Percentiles rank a stretch among this genome's conserved stretches.
Evolutionary conservation across 2,329 filamentous ascomycete genomes (phyloP).

Genomic region (Clonostachys chloroleuca): DNA sequence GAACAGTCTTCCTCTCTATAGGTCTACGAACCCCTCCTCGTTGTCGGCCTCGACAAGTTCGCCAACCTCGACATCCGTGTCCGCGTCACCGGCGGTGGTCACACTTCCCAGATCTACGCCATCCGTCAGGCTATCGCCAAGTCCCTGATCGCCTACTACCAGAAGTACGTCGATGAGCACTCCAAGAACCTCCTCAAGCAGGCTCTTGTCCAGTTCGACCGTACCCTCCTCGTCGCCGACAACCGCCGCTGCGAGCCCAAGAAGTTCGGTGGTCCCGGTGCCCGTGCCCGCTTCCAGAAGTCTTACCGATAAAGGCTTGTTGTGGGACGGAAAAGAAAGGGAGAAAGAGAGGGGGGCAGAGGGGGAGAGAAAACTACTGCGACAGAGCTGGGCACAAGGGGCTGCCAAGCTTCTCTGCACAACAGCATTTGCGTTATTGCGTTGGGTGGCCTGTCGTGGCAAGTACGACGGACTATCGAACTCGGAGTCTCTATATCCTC

Average conservation of each 20-base stretch:
- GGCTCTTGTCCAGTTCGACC: conserved; percentile 91
- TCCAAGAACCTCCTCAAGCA: conserved; percentile 99
- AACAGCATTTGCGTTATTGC: not conserved
- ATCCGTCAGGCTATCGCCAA: conserved; percentile 99
- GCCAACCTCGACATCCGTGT: conserved; percentile 95
- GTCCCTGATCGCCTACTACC: conserved; percentile 77
- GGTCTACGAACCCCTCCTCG: conserved; percentile 98
- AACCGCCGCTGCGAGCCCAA: conserved; percentile 99
- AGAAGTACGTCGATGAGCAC: conserved; percentile 99
- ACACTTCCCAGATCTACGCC: conserved; percentile 96
- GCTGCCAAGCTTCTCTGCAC: not conserved
- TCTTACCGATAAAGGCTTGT: conserved; percentile 81
- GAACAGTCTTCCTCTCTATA: conserved; percentile 18
- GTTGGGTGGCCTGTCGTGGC: not conserved
- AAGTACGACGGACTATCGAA: not conserved
- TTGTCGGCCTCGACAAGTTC: conserved; percentile 97
- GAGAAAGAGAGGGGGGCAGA: conserved; percentile 10
- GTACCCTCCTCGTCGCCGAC: conserved; percentile 96
- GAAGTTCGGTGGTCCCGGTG: conserved; percentile 94
- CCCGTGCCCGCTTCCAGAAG: conserved; percentile 96
- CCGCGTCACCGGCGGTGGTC: conserved; percentile 93
- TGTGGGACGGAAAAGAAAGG: conserved; percentile 4
- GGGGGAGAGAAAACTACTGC: conserved; percentile 9
- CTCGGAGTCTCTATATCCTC: conserved; percentile 18
- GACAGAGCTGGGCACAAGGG: not conserved